Evolutionary conservation across 2,329 filamentous ascomycete genomes (phyloP).

Genomic region (Gnomoniopsis smithogilvyi): DNA sequence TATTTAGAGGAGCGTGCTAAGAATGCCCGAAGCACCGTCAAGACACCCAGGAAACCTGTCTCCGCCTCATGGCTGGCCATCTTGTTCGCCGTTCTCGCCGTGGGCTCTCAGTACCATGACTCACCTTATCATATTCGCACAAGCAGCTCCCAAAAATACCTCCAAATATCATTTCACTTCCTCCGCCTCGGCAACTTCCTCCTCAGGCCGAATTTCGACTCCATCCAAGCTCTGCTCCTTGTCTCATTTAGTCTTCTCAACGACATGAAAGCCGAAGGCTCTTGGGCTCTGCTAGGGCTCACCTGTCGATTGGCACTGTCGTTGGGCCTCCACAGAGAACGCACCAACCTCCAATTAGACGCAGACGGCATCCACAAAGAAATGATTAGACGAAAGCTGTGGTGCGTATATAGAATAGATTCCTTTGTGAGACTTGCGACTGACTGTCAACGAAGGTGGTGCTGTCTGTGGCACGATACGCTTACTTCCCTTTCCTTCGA

Average conservation of each 20-base stretch:
- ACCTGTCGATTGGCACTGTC: slow-evolving; percentile 65
- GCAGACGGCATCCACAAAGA: slow-evolving; percentile 49
- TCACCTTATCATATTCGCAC: slow-evolving; percentile 60
- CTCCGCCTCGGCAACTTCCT: slow-evolving; percentile 62
- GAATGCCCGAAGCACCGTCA: slow-evolving; percentile 40
- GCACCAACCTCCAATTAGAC: slow-evolving; percentile 38
- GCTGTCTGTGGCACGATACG: slow-evolving; percentile 65
- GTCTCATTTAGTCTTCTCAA: slow-evolving; percentile 63
- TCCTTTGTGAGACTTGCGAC: slow-evolving; percentile 13
- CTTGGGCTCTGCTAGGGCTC: slow-evolving; percentile 62
- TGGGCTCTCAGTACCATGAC: slow-evolving; percentile 65
- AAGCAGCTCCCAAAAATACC: slow-evolving; percentile 56
- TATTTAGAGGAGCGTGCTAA: slow-evolving; percentile 63
- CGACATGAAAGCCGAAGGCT: slow-evolving; percentile 68
- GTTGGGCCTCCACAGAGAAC: slow-evolving; percentile 55
- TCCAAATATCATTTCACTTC: slow-evolving; percentile 64
- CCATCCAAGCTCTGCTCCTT: slow-evolving; percentile 61
- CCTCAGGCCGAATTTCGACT: slow-evolving; percentile 61
- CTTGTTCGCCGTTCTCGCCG: slow-evolving; percentile 61
- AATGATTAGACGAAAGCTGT: slow-evolving; percentile 52
- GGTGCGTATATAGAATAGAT: slow-evolving; percentile 34
- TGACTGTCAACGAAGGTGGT: slow-evolving; percentile 42
- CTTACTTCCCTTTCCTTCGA: slow-evolving; percentile 65
- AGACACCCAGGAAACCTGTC: slow-evolving; percentile 44
- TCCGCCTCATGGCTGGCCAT: slow-evolving; percentile 66